Evolutionary conservation across 306 rosid species (phyloP), one percentile per base, ranked within the genome.

Genomic region (peach (Prunus persica)): DNA sequence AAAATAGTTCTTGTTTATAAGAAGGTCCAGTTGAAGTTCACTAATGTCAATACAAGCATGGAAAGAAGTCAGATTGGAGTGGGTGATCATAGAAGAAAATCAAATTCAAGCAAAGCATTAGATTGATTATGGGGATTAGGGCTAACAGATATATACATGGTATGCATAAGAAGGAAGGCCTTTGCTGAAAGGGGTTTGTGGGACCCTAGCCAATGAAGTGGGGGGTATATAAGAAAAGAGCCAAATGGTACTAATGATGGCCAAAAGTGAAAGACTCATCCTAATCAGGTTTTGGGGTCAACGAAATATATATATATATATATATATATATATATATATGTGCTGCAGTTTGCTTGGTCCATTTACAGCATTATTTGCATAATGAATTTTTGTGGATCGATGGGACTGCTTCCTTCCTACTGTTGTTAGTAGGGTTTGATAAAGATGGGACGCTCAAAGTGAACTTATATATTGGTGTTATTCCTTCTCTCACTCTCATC

Each of bases 211-310:
- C 74, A 80, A 75, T 64, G 65, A 78, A 76, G 82, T 52, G 65
- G 74, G 74, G 67, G 68, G 77, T 65, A 30, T 65, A 84, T 32
- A 73, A 55, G 46, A 72, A 78, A 77, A 71, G 78, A 18, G 70
- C 78, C 58, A 63, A 50, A 75, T 74, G 73, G 67, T 49, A 28
- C 30, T 28, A 34, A 38, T 43, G 13, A 52, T 51, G 78, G 66
- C 45, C 49, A 22, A 41, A 60, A 56, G 76, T 2, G 46, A 60
- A 25, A 47, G 51, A 49, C 41, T 85, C 61, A 80, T 80, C 78
- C 47, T 65, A 55, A 84, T 83, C 82, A 43, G 60, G 77, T 20
- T 65, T 69, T 47, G 54, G 9, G 73, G 84, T 84, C 87, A 84
- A 80, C 78, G 46, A 69, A 50, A 34, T 52, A 30, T 18, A 54